Conservation (phyloP, 225 moss, liverwort and hornwort genomes). For the Asterella californica region DNA sequence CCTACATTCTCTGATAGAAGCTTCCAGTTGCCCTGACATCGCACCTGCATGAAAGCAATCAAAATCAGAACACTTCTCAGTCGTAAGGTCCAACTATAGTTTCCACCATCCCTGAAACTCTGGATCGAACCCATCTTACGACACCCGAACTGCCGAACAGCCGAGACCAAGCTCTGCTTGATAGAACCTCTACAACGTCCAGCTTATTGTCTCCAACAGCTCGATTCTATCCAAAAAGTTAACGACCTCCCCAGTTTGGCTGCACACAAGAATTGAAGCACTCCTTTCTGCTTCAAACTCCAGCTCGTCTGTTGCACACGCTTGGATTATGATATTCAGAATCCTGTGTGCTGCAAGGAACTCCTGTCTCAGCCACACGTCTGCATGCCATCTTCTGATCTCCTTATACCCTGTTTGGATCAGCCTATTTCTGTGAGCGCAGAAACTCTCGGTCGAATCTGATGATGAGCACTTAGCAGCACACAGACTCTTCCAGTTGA, state of each 20-base stretch:
- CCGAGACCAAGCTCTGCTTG: not conserved
- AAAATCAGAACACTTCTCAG: constrained; percentile 10
- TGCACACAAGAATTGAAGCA: not conserved
- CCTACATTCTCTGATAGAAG: constrained; percentile 41
- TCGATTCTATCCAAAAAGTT: not conserved
- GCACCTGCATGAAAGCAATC: not conserved
- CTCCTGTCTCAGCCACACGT: not conserved
- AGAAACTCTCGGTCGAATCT: not conserved
- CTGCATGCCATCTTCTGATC: not conserved
- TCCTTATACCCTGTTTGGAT: not conserved
- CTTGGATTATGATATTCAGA: not conserved
- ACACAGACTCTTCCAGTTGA: not conserved
- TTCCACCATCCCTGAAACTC: constrained; percentile 23
- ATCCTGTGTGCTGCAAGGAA: too few relatives aligned
- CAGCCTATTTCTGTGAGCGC: not conserved
- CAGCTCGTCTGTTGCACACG: not conserved
- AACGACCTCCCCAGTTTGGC: not conserved
- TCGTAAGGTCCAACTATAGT: constrained; percentile 20
- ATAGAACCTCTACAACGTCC: too few relatives aligned
- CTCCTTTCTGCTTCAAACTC: not conserved
- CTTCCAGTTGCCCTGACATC: constrained; percentile 31
- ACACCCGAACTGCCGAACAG: not conserved
- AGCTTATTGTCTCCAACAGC: not conserved
- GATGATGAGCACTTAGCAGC: not conserved
- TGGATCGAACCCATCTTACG: not conserved